Base-by-base conservation (phyloP, 2,329 filamentous ascomycete genomes). In the Trichoderma aggressivum region DNA sequence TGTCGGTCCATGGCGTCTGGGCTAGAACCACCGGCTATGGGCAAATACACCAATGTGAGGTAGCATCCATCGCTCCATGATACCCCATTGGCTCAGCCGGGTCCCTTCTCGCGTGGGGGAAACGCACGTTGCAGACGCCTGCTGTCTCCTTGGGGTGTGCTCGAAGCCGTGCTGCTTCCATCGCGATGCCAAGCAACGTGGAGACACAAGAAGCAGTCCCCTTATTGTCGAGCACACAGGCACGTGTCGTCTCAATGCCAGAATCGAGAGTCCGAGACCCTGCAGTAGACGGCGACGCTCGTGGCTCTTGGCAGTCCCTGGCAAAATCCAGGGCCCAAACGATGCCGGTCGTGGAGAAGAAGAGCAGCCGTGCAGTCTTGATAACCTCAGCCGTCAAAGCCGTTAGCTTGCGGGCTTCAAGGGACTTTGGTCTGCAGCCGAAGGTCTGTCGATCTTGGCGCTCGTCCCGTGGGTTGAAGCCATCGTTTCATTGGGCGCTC, bases 391-490 rank as follows among this genome's bases (percentile, higher is more conserved):
- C 30, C 21, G 34, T 53, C 21, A 21, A 50, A 28, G 55, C 26
- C 39, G 66, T 61, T 36, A 61, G 39, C 10, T 32, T 10, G 30
- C 24, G 65, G 26, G 16, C n/a, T 14, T 14, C 60, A 30, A 24
- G 60, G 36, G 36, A 63, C 60, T 63, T 50, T 63, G 24, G 59
- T 43, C 59, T 61, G 59, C 34, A 43, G 60, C 36, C 60, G 24
- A 30, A 47, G 39, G 24, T 18, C 21, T 14, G 43, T 34, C 21
- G 12, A 64, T 64, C 61, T 64, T 64, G 61, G 61, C 61, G 30
- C 28, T 64, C 18, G 56, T 62, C 66, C 66, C 58, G 66, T 70
- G 66, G 66, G 56, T 53, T 34, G 66, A 62, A 26, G 66, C 7
- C 36, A 36, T 59, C 28, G 30, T 70, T 28, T 39, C 43, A 70